A percentile compares a stretch with the other conserved stretches of the same genome.
Evolutionary conservation across 169 alveolate genomes (phyloP).

Genomic region (Eimeria necatrix): DNA sequence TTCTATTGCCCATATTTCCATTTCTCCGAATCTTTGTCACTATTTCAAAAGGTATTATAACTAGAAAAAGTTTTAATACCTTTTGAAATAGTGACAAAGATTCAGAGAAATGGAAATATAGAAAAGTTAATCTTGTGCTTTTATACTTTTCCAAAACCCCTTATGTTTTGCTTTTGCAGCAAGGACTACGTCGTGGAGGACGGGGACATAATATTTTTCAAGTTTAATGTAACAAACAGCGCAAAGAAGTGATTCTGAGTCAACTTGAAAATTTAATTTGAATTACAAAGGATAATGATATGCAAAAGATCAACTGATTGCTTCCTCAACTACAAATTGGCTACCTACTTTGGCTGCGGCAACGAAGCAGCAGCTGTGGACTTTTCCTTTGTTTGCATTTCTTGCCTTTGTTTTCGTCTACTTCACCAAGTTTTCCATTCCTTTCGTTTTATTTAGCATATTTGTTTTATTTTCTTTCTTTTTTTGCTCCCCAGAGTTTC

Average conservation of each 20-base stretch:
- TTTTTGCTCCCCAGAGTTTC: no score
- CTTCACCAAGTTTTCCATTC: no score
- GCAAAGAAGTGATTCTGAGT: conserved; percentile 52
- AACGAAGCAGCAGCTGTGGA: background rate
- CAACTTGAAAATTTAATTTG: no score
- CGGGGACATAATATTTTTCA: conserved; percentile 98
- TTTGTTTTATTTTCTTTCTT: no score
- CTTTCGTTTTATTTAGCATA: no score
- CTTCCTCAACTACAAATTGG: background rate
- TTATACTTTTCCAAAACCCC: background rate
- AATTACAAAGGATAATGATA: no score
- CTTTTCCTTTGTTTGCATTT: no score
- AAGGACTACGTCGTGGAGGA: conserved; percentile 98
- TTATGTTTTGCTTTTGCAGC: conserved; percentile 78
- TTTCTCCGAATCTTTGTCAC: conserved; percentile 85
- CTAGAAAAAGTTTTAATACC: no score
- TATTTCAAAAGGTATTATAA: no score
- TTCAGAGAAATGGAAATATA: conserved; percentile 86
- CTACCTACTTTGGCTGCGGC: background rate
- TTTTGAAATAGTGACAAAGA: no score
- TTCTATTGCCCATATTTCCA: conserved; percentile 86
- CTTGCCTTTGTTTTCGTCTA: no score
- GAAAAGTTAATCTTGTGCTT: conserved; percentile 82
- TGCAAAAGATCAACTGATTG: no score
- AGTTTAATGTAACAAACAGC: conserved; percentile 96